Conservation (phyloP, 1,284 basidiomycete species). For the Irpex lacteus region DNA sequence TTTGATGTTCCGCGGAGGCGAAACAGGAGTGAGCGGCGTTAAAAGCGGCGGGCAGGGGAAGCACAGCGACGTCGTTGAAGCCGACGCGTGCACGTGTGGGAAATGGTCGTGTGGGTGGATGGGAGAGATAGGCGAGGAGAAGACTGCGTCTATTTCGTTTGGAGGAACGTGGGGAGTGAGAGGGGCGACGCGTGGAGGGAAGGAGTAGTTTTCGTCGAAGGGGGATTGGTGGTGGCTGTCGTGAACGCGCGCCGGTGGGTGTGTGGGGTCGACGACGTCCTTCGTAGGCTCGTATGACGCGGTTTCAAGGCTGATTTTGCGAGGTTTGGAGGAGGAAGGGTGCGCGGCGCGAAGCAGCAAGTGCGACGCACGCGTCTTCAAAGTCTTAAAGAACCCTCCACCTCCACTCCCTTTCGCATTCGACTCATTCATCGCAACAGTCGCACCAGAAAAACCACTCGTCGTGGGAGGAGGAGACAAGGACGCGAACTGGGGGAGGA, state of each 20-base stretch:
- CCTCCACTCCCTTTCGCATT: not conserved
- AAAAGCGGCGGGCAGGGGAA: not conserved
- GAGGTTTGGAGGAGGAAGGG: not conserved
- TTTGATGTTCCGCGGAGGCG: not conserved
- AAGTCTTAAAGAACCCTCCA: slow-evolving; percentile 5
- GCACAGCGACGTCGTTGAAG: not conserved
- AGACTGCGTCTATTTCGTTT: not conserved
- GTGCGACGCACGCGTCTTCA: slow-evolving; percentile 12
- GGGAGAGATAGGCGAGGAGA: not conserved
- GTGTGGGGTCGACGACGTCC: not conserved
- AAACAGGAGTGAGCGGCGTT: not conserved
- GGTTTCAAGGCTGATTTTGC: not conserved
- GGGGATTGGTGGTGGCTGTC: not conserved
- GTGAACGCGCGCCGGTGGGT: not conserved
- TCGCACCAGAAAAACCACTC: not conserved
- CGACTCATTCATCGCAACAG: not conserved
- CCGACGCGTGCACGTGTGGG: not conserved
- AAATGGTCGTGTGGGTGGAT: not conserved
- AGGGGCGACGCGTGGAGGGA: not conserved
- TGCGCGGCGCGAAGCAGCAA: slow-evolving; percentile 11
- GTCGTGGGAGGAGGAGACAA: not conserved
- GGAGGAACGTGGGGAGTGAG: no score
- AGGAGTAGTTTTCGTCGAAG: not conserved
- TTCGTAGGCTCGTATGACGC: not conserved
- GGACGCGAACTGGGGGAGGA: not conserved